Evolutionary conservation across 2,329 filamentous ascomycete genomes (phyloP).

Genomic region (Ceratocystis destructans): DNA sequence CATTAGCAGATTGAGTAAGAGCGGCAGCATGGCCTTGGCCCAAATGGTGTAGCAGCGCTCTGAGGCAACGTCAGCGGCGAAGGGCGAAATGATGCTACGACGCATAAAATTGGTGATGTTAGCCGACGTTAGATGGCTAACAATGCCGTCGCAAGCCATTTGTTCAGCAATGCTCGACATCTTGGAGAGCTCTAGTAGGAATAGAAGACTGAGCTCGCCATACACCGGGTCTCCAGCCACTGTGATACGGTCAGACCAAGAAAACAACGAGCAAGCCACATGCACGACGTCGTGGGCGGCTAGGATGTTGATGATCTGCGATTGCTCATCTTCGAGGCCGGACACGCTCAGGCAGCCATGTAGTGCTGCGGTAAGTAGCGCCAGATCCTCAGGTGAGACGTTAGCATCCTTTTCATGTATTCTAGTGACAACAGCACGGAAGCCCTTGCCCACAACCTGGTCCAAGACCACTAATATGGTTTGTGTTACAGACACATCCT

Average conservation of each 20-base stretch:
- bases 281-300: slow-evolving; percentile 60
- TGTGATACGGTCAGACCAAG: slow-evolving; percentile 77
- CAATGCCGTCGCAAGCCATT: slow-evolving; percentile 71
- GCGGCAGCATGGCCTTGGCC: slow-evolving; percentile 72
- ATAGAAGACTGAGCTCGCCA: slow-evolving; percentile 78
- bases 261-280: slow-evolving; percentile 75
- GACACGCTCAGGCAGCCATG: slow-evolving; percentile 73
- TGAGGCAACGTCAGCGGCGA: slow-evolving; percentile 53
- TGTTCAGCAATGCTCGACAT: slow-evolving; percentile 74
- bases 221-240: slow-evolving; percentile 75
- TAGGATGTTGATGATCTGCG: slow-evolving; percentile 57
- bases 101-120: slow-evolving; percentile 68
- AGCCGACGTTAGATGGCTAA: slow-evolving; percentile 65
- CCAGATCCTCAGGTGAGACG: slow-evolving; percentile 57
- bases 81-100: slow-evolving; percentile 57
- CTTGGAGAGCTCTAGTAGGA: slow-evolving; percentile 75
- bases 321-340: slow-evolving; percentile 55
- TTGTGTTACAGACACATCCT: slow-evolving; percentile 35
- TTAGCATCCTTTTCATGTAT: slow-evolving; percentile 56
- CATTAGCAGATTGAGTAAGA: slow-evolving; percentile 77
- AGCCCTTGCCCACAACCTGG: slow-evolving; percentile 64
- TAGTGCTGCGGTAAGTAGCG: slow-evolving; percentile 73
- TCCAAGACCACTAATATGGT: slow-evolving; percentile 68
- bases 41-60: slow-evolving; percentile 78
- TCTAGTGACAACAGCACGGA: slow-evolving; percentile 65